Conservation (phyloP, 768 basidiomycete species). For the Chalciporus sphaerocephalus region DNA sequence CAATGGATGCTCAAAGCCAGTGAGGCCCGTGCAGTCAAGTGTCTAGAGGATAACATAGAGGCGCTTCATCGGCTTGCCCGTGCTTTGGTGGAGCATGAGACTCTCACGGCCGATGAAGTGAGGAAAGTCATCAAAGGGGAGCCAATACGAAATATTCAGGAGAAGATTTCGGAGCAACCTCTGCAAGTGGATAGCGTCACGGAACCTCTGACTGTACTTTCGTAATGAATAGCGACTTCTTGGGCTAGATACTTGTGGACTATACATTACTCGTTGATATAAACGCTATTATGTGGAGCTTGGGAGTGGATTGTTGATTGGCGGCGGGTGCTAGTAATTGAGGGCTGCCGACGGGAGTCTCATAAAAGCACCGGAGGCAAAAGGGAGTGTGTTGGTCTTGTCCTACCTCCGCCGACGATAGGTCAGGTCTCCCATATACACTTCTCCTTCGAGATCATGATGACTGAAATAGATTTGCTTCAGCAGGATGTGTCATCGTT, state of each 20-base stretch:
- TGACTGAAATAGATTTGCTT: constrained; percentile 9
- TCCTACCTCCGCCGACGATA: constrained; percentile 56
- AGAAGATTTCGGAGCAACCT: constrained; percentile 56
- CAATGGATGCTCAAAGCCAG: constrained; percentile 65
- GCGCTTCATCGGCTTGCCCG: constrained; percentile 85
- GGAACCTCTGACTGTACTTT: constrained; percentile 8
- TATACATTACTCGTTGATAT: background rate
- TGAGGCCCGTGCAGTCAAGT: constrained; percentile 57
- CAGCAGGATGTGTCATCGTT: constrained; percentile 59
- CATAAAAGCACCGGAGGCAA: constrained; percentile 14
- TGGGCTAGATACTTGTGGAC: constrained; percentile 4
- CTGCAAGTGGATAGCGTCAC: background rate
- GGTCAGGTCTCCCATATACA: constrained; percentile 12
- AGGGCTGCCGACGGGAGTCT: background rate
- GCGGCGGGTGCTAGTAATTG: background rate
- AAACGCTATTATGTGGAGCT: background rate
- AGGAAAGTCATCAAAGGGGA: constrained; percentile 81
- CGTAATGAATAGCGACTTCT: constrained; percentile 9
- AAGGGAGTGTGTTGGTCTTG: constrained; percentile 16
- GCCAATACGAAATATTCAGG: constrained; percentile 63
- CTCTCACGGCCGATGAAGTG: constrained; percentile 83
- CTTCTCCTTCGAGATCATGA: constrained; percentile 1
- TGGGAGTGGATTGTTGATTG: too few species aligned
- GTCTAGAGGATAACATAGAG: constrained; percentile 62
- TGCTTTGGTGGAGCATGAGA: constrained; percentile 94